Evolutionary conservation across 805 yeast genomes (phyloP), one percentile per base, ranked within the genome.

Genomic region (Kuraishia capsulata): DNA sequence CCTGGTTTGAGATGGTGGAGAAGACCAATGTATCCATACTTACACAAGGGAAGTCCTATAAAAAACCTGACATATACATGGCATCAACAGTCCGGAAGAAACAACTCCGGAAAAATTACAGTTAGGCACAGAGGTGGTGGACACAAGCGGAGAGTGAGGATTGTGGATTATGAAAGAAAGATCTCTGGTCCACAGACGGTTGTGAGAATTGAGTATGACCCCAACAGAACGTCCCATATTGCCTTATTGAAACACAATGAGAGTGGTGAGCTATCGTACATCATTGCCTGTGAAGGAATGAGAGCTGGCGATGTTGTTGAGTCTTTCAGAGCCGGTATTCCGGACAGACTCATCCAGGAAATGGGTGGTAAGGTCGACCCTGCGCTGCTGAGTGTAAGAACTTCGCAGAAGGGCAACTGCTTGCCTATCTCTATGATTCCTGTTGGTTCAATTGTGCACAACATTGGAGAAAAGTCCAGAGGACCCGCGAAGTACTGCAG

Each of bases 111-210:
- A 48, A 73, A 75, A 48, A 86, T 92, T 51, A 87, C 96, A 4
- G 82, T 86, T 35, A 77, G 98, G 56, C 96, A 92, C 59, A 78
- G 94, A 59, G 98, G 97, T 57, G 98, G 98, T 52, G 97, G 97
- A 26, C 92, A 84, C 58, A 85, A 84, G 59, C 80, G 90, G 53
- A 77, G 98, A 61, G 71, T 85, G 30, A 76, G 98, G 51, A 58
- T 85, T 25, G 71, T 92, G 18, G 98, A 92, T 61, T 80, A 79
- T 52, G 64, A 68, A 49, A 74, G 98, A 53, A 51, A 57, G 30
- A 71, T 57, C 3, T 62, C 78, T 1, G 97, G 97, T 20, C 72
- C 70, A 33, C 92, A 86, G 50, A 71, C 73, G 24, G 97, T 92
- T 18, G 64, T 78, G 45, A 72, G 98, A 57, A 85, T 92, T 42